Evolutionary conservation across 306 rosid species (phyloP), one percentile per base, ranked within the genome.

Genomic region (Castanea mollissima): DNA sequence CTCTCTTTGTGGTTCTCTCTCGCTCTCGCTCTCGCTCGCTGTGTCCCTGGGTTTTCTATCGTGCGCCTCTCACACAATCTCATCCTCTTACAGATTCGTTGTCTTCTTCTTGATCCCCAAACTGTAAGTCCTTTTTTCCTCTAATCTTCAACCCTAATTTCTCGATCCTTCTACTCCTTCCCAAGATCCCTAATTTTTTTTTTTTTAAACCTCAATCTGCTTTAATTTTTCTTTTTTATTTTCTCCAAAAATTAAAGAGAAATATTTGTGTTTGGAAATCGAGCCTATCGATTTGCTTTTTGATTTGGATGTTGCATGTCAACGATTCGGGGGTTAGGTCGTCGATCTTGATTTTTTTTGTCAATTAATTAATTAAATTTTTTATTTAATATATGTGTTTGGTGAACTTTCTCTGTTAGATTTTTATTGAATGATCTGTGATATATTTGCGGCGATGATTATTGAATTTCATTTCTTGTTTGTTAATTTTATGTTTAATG

Each of bases 21-120:
- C 71, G 78, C 88, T 49, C 75, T 76, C 60, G 78, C 75, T 83
- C 88, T 72, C 25, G 65, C 23, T 8, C 8, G 7, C 55, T 69
- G 69, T 52, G 69, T 52, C 34, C 76, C 56, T 44, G 6, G 62
- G 62, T 19, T 52, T 78, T 79, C 79, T 80, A 82, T 89, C 87
- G 85, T 80, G 83, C 90, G 87, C 91, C 86, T 84, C 88, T 79
- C 90, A 76, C 85, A 76, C 90, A 89, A 84, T 87, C 94, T 87
- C 92, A 71, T 85, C 93, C 90, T 86, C 82, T 80, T 73, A 75
- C 83, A 88, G 89, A 83, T 88, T 90, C 84, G 63, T 78, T 21
- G 4, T 9, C 80, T 55, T 76, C 85, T 85, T 76, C 85, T 78
- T 88, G 93, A 89, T 92, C 97, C 87, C 89, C 83, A 74, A 76